Evolutionary conservation across 495 filamentous ascomycete genomes (phyloP).

Genomic region (Xylaria telfairii): DNA sequence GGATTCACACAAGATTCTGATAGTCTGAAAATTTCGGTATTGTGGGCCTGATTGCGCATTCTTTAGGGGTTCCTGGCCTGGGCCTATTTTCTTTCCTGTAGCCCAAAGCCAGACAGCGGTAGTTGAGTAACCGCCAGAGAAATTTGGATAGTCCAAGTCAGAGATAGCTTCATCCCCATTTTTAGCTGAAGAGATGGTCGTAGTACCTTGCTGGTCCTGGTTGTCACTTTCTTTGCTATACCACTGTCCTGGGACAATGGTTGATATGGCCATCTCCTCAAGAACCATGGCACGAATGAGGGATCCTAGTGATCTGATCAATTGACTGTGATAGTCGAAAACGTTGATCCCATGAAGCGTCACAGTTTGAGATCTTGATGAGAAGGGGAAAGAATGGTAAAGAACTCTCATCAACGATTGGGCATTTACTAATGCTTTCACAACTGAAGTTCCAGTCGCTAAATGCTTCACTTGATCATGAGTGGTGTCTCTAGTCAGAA

Average conservation of each 20-base stretch:
- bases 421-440: slow-evolving; percentile 76
- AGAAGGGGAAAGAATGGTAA: slow-evolving; percentile 74
- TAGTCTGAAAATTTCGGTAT: slow-evolving; percentile 78
- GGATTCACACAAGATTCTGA: slow-evolving; percentile 78
- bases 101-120: slow-evolving; percentile 33
- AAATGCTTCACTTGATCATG: slow-evolving; percentile 45
- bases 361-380: slow-evolving; percentile 46
- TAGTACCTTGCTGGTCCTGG: slow-evolving; percentile 26
- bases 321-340: slow-evolving; percentile 73
- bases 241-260: slow-evolving; percentile 52
- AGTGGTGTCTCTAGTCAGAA: slow-evolving; percentile 39
- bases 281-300: slow-evolving; percentile 79
- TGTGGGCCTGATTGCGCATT: slow-evolving; percentile 48
- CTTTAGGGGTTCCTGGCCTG: slow-evolving; percentile 36
- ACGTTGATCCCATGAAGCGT: slow-evolving; percentile 76
- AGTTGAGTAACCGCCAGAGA: slow-evolving; percentile 32
- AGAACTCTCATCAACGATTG: slow-evolving; percentile 77
- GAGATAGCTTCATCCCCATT: slow-evolving; percentile 8
- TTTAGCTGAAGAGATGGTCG: slow-evolving; percentile 16
- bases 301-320: slow-evolving; percentile 74
- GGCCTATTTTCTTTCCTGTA: slow-evolving; percentile 16
- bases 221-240: slow-evolving; percentile 34
- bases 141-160: slow-evolving; percentile 32
- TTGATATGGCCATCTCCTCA: slow-evolving; percentile 76
- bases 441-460: slow-evolving; percentile 70